Base-by-base conservation (phyloP, 78 protist species). In the Cavenderia fasciculata region DNA sequence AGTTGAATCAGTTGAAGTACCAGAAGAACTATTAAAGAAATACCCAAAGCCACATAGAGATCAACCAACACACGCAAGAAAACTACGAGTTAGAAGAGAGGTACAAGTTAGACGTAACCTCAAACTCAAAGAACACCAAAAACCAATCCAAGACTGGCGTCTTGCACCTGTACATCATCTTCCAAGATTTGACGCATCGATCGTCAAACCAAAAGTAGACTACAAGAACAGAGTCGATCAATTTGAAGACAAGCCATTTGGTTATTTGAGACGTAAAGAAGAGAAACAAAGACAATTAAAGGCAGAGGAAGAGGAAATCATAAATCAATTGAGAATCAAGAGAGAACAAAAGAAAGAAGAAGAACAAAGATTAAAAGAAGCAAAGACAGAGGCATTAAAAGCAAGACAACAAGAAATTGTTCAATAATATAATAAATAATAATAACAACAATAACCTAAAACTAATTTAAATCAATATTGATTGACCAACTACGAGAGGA, bases 51-150 rank as follows among this genome's bases (percentile, higher is more conserved):
- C 74, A 78, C 76, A 65, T 51, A 54, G 65, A 33, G 57, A 49
- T 31, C 86, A 76, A 76, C 87, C 87, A 66, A 78, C 87, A 23
- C 68, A 38, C 11, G 68, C 62, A 16, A 31, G 73, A 29, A 78
- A 78, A 44, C 21, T 33, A 52, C 3, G 49, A 34, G 75, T 40
- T 34, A 52, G 36, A 21, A 51, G 59, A 49, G 25, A 52, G 8
- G 49, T n/a, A 23, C 87, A 78, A 65, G 31, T 56, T 51, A 62
- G 47, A 51, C n/a, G 14, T 4, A 62, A 62, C 25, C 4, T 40
- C 16, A 78, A 52, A 51, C 51, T 10, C 25, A 33, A n/a, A 36
- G 7, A n/a, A 40, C 29, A 27, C 4, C 87, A 78, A 52, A 65
- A 27, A 38, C 31, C 6, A 40, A 78, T 78, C 23, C 29, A 29